A percentile compares a stretch with the other conserved stretches of the same genome.
phyloP scores from a whole-genome alignment of 169 alveolate genomes.

The Eimeria sp. region DNA sequence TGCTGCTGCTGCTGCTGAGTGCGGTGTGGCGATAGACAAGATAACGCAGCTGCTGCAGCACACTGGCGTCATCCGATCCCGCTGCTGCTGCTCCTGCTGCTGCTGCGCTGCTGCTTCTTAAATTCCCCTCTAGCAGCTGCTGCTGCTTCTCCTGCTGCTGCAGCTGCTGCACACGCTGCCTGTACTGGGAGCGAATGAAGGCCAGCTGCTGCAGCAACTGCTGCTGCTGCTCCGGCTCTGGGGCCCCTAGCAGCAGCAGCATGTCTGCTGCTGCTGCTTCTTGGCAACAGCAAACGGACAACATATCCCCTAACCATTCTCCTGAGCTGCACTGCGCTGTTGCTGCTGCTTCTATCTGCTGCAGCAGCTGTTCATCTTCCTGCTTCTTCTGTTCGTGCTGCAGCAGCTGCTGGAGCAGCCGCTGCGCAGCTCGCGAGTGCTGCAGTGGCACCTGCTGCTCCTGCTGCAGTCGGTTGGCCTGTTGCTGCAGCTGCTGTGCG shows the following conservation, averaged over 20 bases:
- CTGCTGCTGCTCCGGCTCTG: conserved; percentile 8
- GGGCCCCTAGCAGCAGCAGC: conserved; percentile 26
- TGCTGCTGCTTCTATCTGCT: conserved; percentile 39
- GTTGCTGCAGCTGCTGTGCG: not conserved
- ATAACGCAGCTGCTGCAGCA: conserved; percentile 4
- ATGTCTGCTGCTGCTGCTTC: conserved; percentile 21
- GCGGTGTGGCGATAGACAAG: not conserved
- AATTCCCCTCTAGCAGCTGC: too few species aligned
- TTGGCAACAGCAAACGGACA: conserved; percentile 1
- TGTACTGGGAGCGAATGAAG: too few species aligned
- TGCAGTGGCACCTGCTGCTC: not conserved
- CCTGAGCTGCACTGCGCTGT: not conserved
- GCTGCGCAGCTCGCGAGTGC: not conserved
- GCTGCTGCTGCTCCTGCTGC: conserved; percentile 7
- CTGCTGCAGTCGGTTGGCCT: not conserved
- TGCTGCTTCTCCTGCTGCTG: not conserved
- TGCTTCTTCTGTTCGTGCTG: not conserved
- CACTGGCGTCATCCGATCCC: not conserved
- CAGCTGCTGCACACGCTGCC: too few species aligned
- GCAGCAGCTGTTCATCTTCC: conserved; percentile 17
- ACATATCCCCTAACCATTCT: not conserved
- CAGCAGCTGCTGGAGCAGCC: not conserved
- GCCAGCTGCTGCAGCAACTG: not conserved
- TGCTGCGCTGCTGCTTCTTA: not conserved
- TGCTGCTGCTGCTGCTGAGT: not conserved